Percentiles rank a stretch among this genome's conserved stretches.
Evolutionary conservation across 345 rosid species (phyloP).

Genomic region (Camelina neglecta): DNA sequence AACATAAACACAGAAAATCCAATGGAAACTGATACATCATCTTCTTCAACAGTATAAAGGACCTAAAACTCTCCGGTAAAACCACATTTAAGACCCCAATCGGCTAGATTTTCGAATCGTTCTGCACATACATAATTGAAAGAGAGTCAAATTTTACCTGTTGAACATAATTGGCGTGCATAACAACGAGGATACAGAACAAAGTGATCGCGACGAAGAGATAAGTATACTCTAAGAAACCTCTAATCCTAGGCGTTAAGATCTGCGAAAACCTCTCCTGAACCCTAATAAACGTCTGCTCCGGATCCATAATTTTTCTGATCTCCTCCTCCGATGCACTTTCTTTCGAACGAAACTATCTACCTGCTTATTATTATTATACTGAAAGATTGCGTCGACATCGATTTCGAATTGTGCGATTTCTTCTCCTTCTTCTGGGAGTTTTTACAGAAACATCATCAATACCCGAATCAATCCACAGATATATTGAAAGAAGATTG

Average conservation of each 20-base stretch:
- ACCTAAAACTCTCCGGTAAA: neutral
- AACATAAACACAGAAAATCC: too few relatives aligned
- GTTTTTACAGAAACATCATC: neutral
- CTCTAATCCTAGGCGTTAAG: slow-evolving; percentile 77
- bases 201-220: slow-evolving; percentile 80
- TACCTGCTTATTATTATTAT: neutral
- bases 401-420: slow-evolving; percentile 11
- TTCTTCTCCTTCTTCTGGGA: slow-evolving; percentile 15
- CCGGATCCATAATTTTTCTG: slow-evolving; percentile 78
- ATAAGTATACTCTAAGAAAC: slow-evolving; percentile 77
- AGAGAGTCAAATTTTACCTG: slow-evolving; percentile 54
- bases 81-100: slow-evolving; percentile 15
- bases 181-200: slow-evolving; percentile 90
- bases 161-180: slow-evolving; percentile 99
- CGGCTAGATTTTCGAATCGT: neutral
- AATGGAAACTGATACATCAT: too few relatives aligned
- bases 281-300: slow-evolving; percentile 93
- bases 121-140: neutral
- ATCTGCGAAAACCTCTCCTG: slow-evolving; percentile 96
- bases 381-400: slow-evolving; percentile 18
- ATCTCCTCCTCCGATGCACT: neutral
- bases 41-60: neutral
- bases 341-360: neutral
- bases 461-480: slow-evolving; percentile 5
- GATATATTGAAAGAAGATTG: slow-evolving; percentile 6